phyloP scores from a whole-genome alignment of 2,329 filamentous ascomycete genomes.

The Fusarium sarcochroum region DNA sequence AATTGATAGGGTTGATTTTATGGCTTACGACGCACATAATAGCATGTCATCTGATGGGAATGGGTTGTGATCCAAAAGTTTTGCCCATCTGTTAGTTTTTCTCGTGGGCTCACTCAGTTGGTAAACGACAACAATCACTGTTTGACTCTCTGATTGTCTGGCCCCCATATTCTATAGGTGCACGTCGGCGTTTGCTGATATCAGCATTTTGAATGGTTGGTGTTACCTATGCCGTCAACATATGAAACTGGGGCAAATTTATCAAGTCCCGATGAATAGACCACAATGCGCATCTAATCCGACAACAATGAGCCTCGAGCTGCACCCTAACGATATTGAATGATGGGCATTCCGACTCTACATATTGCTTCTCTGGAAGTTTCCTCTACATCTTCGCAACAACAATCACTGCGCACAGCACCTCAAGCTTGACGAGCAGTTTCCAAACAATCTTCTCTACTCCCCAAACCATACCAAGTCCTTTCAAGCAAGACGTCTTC shows the following conservation, averaged over 20 bases:
- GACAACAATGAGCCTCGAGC: conserved; percentile 12
- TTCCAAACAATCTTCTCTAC: not conserved
- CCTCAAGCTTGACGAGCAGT: not conserved
- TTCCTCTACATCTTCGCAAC: not conserved
- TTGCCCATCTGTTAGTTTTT: not conserved
- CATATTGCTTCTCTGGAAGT: conserved; percentile 2
- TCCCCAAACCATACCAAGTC: not conserved
- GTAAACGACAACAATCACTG: conserved; percentile 12
- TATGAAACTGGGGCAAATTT: conserved; percentile 12
- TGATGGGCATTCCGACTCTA: conserved; percentile 5
- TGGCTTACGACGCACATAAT: not conserved
- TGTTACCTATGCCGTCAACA: conserved; percentile 27
- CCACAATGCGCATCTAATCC: conserved; percentile 2
- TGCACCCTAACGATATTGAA: not conserved
- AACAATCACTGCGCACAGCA: not conserved
- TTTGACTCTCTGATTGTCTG: conserved; percentile 16
- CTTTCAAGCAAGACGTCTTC: conserved; percentile 6
- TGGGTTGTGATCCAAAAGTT: not conserved
- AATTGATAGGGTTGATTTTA: conserved; percentile 13
- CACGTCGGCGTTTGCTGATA: not conserved
- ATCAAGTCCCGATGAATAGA: conserved; percentile 11
- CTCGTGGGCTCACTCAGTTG: not conserved
- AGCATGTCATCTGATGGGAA: not conserved
- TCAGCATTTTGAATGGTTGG: conserved; percentile 19
- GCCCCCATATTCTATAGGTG: not conserved